These are phyloP conservation scores for Arxiozyma telluris DNA, from an alignment of 1,139 yeast species.

Conservation along the genomic window DNA sequence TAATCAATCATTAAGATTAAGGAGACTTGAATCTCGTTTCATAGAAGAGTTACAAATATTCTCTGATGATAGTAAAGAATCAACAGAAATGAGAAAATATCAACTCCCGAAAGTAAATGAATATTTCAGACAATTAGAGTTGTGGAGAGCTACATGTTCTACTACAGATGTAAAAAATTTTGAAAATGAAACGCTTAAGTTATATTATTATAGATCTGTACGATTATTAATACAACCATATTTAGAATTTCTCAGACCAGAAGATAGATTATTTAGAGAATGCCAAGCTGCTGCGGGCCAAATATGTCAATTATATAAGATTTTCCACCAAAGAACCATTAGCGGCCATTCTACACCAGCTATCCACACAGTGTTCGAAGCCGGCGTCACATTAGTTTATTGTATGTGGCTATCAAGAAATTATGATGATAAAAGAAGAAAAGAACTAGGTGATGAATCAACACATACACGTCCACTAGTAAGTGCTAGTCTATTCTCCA, in stretches of 20 bases:
- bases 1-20: slow-evolving; percentile 43
- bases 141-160: slow-evolving; percentile 42
- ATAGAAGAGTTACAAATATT: slow-evolving; percentile 42
- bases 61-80: slow-evolving; percentile 17
- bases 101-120: slow-evolving; percentile 38
- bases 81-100: slow-evolving; percentile 14
- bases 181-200: slow-evolving; percentile 43
- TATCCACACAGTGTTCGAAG: slow-evolving; percentile 51
- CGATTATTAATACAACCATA: slow-evolving; percentile 50
- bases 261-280: slow-evolving; percentile 45
- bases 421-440: slow-evolving; percentile 42
- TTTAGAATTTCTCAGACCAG: slow-evolving; percentile 46
- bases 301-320: slow-evolving; percentile 48
- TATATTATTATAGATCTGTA: slow-evolving; percentile 48
- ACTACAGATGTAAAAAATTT: slow-evolving; percentile 31
- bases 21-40: slow-evolving; percentile 47
- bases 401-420: slow-evolving; percentile 54
- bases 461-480: slow-evolving; percentile 46
- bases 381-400: slow-evolving; percentile 52
- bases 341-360: slow-evolving; percentile 52
- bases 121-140: slow-evolving; percentile 40
- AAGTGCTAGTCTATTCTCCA: slow-evolving; percentile 40
- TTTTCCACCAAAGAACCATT: slow-evolving; percentile 49
- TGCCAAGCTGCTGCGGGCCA: slow-evolving; percentile 60
- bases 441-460: slow-evolving; percentile 40